Evolutionary conservation across 305 asterid genomes (phyloP).

Genomic region (Fraxinus paxiana): DNA sequence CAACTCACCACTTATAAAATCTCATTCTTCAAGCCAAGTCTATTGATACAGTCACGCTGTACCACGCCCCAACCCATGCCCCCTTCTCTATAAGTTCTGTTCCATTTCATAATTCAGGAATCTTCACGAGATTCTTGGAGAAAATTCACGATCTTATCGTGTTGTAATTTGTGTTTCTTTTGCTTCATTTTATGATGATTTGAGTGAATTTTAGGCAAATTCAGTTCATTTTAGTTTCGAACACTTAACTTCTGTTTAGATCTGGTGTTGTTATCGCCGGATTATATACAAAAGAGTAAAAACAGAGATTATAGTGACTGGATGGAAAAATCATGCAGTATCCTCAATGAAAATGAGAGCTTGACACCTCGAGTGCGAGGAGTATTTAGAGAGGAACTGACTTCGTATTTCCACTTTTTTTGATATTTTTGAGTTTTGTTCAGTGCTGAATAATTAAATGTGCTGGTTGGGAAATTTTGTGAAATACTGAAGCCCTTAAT

Average conservation of each 20-base stretch:
- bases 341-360: not conserved
- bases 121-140: constrained; percentile 25
- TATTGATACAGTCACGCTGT: not conserved
- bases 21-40: constrained; percentile 29
- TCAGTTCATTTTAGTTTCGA: not conserved
- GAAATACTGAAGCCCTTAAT: constrained; percentile 26
- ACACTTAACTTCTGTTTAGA: constrained; percentile 16
- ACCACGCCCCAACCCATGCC: not conserved
- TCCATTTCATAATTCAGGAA: constrained; percentile 8
- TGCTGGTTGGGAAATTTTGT: constrained; percentile 1
- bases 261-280: constrained; percentile 20
- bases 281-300: not conserved
- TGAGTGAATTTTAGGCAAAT: constrained; percentile 26
- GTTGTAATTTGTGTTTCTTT: constrained; percentile 18
- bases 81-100: not conserved
- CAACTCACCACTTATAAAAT: constrained; percentile 23
- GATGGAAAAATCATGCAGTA: not conserved
- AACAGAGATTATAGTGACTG: constrained; percentile 14
- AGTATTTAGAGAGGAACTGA: not conserved
- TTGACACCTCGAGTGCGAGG: not conserved
- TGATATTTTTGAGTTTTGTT: not conserved
- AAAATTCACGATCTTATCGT: constrained; percentile 17
- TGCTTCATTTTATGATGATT: constrained; percentile 21
- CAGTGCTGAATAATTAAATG: not conserved
- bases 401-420: not conserved